A percentile compares a stretch with the other conserved stretches of the same genome.
phyloP scores from a whole-genome alignment of 306 rosid species.

The Fagus crenata region DNA sequence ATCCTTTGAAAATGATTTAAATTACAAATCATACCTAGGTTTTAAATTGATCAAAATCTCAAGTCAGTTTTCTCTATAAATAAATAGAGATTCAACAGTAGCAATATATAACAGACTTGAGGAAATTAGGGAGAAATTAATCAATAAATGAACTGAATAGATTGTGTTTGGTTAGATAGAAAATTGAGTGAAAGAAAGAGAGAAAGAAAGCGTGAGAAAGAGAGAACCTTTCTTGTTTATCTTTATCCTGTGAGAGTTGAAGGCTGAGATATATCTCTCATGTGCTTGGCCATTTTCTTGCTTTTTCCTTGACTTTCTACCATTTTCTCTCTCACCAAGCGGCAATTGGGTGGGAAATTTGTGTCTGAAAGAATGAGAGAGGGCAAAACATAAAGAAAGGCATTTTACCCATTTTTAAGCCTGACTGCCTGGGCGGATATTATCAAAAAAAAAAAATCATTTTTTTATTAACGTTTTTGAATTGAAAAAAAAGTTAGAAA shows the following conservation, averaged over 20 bases:
- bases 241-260: slow-evolving; percentile 47
- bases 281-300: slow-evolving; percentile 53
- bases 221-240: slow-evolving; percentile 63
- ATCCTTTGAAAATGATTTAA: no score
- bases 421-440: slow-evolving; percentile 4
- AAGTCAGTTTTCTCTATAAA: no score
- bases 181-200: slow-evolving; percentile 3
- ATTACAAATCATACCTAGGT: no score
- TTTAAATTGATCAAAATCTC: no score
- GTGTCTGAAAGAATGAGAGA: slow-evolving; percentile 39
- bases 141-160: not conserved
- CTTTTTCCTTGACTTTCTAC: slow-evolving; percentile 48
- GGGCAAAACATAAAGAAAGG: no score
- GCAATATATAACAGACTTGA: no score
- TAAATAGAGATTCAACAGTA: no score
- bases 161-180: not conserved
- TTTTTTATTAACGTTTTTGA: no score
- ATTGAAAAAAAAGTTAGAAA: no score
- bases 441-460: no score
- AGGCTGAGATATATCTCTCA: slow-evolving; percentile 48
- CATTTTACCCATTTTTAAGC: slow-evolving; percentile 14
- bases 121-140: no score
- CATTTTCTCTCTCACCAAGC: slow-evolving; percentile 50
- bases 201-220: not conserved
- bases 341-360: slow-evolving; percentile 59